A percentile compares a stretch with the other conserved stretches of the same genome.
Conservation (phyloP, 306 rosid species). For the Macrotyloma uniflorum region DNA sequence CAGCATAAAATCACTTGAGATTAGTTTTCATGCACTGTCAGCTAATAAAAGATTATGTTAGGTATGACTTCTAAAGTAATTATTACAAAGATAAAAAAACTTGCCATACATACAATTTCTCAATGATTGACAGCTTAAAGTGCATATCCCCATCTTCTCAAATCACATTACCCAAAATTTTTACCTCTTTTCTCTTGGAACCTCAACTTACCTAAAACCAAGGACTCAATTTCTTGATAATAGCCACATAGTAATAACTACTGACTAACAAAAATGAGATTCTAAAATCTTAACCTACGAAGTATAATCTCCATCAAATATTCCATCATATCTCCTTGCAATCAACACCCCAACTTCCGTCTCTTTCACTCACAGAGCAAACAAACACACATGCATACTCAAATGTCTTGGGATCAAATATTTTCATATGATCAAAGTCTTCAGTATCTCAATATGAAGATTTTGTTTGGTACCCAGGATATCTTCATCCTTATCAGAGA, state of each 20-base stretch:
- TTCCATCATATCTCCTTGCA: neutral
- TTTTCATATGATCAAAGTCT: too few species aligned
- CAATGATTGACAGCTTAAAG: too few species aligned
- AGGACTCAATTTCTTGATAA: neutral
- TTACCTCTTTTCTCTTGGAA: neutral
- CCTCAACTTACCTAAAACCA: neutral
- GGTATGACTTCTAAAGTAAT: too few species aligned
- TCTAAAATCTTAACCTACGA: neutral
- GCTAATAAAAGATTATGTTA: too few species aligned
- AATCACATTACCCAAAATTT: neutral
- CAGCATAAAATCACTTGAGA: too few species aligned
- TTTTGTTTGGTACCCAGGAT: neutral
- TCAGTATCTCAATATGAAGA: neutral
- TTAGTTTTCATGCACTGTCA: too few species aligned
- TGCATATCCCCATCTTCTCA: too few species aligned
- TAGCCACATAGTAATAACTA: neutral
- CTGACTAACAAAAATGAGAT: neutral
- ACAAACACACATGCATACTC: neutral
- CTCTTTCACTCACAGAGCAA: constrained; percentile 16
- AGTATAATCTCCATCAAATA: neutral
- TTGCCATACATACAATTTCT: too few species aligned
- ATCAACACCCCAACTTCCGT: neutral
- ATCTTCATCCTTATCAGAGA: too few species aligned
- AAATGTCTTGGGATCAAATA: neutral
- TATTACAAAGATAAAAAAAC: too few species aligned